A percentile compares a stretch with the other conserved stretches of the same genome.
Evolutionary conservation across 2,329 filamentous ascomycete species (phyloP).

Genomic region (Talaromyces pinophilus): DNA sequence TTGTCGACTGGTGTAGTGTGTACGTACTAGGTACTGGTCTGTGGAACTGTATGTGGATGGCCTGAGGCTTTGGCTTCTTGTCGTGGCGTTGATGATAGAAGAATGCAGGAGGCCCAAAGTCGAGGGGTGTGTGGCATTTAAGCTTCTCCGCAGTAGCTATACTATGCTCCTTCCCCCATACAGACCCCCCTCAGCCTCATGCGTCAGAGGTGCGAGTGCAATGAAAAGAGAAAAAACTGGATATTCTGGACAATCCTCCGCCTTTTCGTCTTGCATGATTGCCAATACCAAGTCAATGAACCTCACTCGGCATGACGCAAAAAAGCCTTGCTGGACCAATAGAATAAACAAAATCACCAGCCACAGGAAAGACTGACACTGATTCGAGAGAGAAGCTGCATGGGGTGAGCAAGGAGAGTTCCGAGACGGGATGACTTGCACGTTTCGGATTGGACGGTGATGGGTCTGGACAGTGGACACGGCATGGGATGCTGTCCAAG

Average conservation of each 20-base stretch:
- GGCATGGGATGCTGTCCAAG: neutral
- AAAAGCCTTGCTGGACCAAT: conserved; percentile 6
- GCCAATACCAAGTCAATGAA: neutral
- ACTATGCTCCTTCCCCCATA: neutral
- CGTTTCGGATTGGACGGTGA: neutral
- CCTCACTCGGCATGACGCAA: conserved; percentile 12
- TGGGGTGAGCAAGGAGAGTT: conserved; percentile 10
- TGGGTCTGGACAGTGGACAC: neutral
- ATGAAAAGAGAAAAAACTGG: neutral
- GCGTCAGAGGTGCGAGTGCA: conserved; percentile 12
- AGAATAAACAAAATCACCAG: neutral
- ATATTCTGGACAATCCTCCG: neutral
- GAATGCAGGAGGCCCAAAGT: neutral
- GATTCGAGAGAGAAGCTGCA: neutral
- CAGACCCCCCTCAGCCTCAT: conserved; percentile 5
- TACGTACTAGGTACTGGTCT: neutral
- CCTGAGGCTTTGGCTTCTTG: neutral
- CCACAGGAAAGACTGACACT: neutral
- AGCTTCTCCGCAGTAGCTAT: conserved; percentile 1
- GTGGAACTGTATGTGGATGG: neutral
- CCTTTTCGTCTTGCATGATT: neutral
- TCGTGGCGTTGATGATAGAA: neutral
- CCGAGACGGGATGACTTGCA: neutral
- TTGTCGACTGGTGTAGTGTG: neutral
- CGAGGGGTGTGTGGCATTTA: conserved; percentile 20